These are phyloP conservation scores for Incumbomyces lentus DNA, from an alignment of 2,329 filamentous ascomycete species.

Conservation along the genomic window DNA sequence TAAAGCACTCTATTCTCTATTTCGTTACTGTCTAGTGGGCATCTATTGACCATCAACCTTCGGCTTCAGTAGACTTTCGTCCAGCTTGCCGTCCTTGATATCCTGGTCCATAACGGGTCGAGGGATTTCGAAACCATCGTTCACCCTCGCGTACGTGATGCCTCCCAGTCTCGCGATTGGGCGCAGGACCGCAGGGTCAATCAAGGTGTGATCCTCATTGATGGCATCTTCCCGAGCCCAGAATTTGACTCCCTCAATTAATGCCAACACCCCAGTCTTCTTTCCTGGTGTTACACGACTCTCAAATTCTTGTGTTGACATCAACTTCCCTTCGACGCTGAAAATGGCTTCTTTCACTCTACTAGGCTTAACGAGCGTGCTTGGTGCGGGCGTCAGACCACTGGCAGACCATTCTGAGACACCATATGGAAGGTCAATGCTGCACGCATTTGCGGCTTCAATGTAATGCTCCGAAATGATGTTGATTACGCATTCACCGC, in stretches of 20 bases:
- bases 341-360: slow-evolving; percentile 77
- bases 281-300: slow-evolving; percentile 59
- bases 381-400: slow-evolving; percentile 61
- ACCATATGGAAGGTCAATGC: slow-evolving; percentile 67
- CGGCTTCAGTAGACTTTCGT: slow-evolving; percentile 6
- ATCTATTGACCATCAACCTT: slow-evolving; percentile 6
- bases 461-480: slow-evolving; percentile 75
- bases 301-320: slow-evolving; percentile 67
- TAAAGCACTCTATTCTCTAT: too few species aligned
- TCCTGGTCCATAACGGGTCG: slow-evolving; percentile 35
- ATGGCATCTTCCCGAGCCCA: slow-evolving; percentile 85
- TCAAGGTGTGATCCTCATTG: slow-evolving; percentile 61
- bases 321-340: slow-evolving; percentile 67
- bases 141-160: slow-evolving; percentile 67
- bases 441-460: slow-evolving; percentile 77
- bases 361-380: slow-evolving; percentile 55
- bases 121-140: slow-evolving; percentile 61
- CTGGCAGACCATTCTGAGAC: slow-evolving; percentile 68
- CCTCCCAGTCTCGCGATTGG: slow-evolving; percentile 69
- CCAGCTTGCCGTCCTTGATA: slow-evolving; percentile 6
- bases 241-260: slow-evolving; percentile 76
- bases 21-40: too few species aligned
- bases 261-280: slow-evolving; percentile 62
- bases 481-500: slow-evolving; percentile 71
- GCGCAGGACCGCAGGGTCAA: slow-evolving; percentile 66